Base-by-base conservation (phyloP, 1,139 yeast genomes). In the Candida glucosophila region DNA sequence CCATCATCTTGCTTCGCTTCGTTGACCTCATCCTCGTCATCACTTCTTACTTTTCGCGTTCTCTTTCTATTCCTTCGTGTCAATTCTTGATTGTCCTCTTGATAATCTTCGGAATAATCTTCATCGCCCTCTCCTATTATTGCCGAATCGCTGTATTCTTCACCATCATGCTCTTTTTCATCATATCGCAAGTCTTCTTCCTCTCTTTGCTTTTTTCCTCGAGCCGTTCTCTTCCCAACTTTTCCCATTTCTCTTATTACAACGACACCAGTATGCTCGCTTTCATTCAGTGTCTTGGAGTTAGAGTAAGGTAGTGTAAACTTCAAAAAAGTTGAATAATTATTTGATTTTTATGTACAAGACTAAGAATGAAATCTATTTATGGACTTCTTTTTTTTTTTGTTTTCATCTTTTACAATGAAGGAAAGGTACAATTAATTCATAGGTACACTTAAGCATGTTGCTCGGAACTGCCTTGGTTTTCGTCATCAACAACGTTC, bases 401-500 rank as follows among this genome's bases (percentile, higher is more conserved):
- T 49, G 19, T 32, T 36, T 26, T 50, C 56, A 32, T 51, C 50
- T 31, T 43, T 41, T 31, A 52, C 54, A 12, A 42, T 41, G 5
- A 35, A 33, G 5, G 40, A n/a, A n/a, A n/a, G n/a, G n/a, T 9
- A 13, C 19, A 8, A 14, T 15, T n/a, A n/a, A n/a, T n/a, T n/a
- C n/a, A n/a, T n/a, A n/a, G n/a, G n/a, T n/a, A n/a, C n/a, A n/a
- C n/a, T n/a, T n/a, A n/a, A n/a, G n/a, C n/a, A n/a, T n/a, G n/a
- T n/a, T n/a, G n/a, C n/a, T n/a, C n/a, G n/a, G n/a, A n/a, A n/a
- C n/a, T n/a, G n/a, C n/a, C n/a, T n/a, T n/a, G 41, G 21, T 38
- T 35, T 23, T 22, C 45, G 30, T 53, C 46, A 40, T 49, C 52
- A 39, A 55, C 60, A 11, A 66, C 65, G 23, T 57, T 61, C 31